phyloP scores from a whole-genome alignment of 2,329 filamentous ascomycete genomes.

The Cytospora leucostoma region DNA sequence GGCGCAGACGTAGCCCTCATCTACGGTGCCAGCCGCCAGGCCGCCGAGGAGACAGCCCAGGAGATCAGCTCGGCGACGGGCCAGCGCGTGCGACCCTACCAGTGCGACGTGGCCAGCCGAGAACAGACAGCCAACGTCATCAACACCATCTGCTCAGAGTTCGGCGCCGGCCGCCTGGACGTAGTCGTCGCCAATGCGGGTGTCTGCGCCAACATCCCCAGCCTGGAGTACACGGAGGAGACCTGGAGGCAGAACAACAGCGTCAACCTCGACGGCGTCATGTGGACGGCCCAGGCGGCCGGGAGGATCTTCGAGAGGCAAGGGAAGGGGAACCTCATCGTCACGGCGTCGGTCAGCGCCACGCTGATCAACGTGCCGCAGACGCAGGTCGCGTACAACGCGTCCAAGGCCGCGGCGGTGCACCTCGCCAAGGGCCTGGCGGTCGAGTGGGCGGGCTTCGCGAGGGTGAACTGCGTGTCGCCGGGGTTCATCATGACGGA shows the following conservation, averaged over 20 bases:
- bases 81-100: constrained; percentile 3
- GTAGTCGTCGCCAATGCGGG: constrained; percentile 38
- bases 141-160: constrained; percentile 30
- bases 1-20: constrained; percentile 24
- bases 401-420: constrained; percentile 19
- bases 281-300: constrained; percentile 33
- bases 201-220: constrained; percentile 31
- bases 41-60: constrained; percentile 4
- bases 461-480: constrained; percentile 27
- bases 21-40: constrained; percentile 6
- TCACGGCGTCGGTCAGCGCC: constrained; percentile 32
- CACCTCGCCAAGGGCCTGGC: constrained; percentile 23
- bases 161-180: constrained; percentile 30
- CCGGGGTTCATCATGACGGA: constrained; percentile 29
- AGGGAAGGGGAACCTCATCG: constrained; percentile 34
- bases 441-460: constrained; percentile 18
- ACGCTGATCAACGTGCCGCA: constrained; percentile 30
- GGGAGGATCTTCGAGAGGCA: constrained; percentile 34
- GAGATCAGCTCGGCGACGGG: constrained; percentile 16
- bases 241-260: constrained; percentile 33
- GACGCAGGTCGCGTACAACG: constrained; percentile 19
- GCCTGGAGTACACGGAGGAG: constrained; percentile 34
- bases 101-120: constrained; percentile 8
- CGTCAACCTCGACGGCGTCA: constrained; percentile 36
- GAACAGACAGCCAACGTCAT: constrained; percentile 12